Conservation (phyloP, 2,329 filamentous ascomycete species). For the Colletotrichum falcatum region DNA sequence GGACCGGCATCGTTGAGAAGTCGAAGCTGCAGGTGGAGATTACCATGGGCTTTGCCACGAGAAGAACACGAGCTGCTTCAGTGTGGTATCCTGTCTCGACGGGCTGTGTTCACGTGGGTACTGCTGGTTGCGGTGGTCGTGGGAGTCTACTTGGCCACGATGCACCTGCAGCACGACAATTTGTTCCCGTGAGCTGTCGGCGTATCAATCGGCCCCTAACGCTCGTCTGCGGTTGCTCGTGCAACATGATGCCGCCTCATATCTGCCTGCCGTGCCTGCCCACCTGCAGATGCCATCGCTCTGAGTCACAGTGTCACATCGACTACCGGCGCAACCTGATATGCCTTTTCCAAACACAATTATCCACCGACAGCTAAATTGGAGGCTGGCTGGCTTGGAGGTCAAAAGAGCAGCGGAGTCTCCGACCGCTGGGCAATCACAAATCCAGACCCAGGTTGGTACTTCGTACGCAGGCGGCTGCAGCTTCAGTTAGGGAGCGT, state of each 20-base stretch:
- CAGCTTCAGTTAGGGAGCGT: not conserved
- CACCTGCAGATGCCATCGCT: not conserved
- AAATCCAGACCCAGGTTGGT: not conserved
- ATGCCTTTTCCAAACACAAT: not conserved
- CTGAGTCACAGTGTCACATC: constrained; percentile 5
- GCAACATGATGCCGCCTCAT: constrained; percentile 8
- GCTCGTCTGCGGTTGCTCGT: not conserved
- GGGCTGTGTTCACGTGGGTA: constrained; percentile 7
- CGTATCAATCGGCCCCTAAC: not conserved
- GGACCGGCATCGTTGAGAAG: not conserved
- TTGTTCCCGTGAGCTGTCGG: not conserved
- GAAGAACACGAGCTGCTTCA: not conserved
- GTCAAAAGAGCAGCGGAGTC: not conserved
- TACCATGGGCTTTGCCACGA: not conserved
- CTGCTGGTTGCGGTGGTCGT: not conserved
- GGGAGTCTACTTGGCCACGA: not conserved
- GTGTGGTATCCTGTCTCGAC: not conserved
- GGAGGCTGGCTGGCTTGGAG: not conserved
- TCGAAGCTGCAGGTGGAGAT: not conserved
- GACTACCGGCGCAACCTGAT: not conserved
- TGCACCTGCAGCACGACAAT: not conserved
- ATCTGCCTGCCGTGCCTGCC: not conserved
- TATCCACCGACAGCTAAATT: not conserved
- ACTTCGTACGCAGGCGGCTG: not conserved
- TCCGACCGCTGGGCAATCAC: not conserved